These are phyloP conservation scores for Pythium chondricola DNA, from an alignment of 352 stramenopile species.

Conservation along the genomic window DNA sequence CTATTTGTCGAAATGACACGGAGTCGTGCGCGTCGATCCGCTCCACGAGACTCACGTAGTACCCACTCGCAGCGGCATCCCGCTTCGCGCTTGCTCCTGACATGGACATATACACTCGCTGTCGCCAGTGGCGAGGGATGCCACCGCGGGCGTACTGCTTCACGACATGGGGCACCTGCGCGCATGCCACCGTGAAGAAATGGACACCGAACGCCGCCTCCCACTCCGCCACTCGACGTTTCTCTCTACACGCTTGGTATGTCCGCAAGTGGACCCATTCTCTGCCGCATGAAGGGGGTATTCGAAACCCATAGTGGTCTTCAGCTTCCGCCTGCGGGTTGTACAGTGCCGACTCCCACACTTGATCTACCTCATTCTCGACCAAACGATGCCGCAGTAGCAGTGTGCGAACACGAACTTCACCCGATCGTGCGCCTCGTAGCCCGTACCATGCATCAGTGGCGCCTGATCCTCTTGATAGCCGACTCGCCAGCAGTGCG, in stretches of 20 bases:
- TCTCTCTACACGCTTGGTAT: slow-evolving; percentile 69
- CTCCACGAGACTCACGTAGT: slow-evolving; percentile 46
- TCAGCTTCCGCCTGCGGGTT: slow-evolving; percentile 18
- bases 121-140: slow-evolving; percentile 54
- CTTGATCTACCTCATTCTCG: slow-evolving; percentile 15
- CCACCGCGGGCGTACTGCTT: slow-evolving; percentile 35
- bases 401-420: slow-evolving; percentile 62
- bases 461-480: slow-evolving; percentile 17
- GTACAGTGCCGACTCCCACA: slow-evolving; percentile 37
- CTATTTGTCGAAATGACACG: slow-evolving; percentile 70
- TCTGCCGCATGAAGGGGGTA: slow-evolving; percentile 26
- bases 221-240: slow-evolving; percentile 63
- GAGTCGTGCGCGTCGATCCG: slow-evolving; percentile 41
- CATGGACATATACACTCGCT: slow-evolving; percentile 68
- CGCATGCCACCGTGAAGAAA: slow-evolving; percentile 18
- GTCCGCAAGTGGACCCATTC: slow-evolving; percentile 62
- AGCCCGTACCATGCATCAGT: slow-evolving; percentile 63
- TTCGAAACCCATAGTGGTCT: slow-evolving; percentile 67
- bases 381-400: slow-evolving; percentile 20
- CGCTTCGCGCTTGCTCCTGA: slow-evolving; percentile 56
- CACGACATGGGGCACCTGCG: slow-evolving; percentile 22
- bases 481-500: slow-evolving; percentile 26
- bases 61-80: slow-evolving; percentile 38
- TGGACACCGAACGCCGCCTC: slow-evolving; percentile 39
- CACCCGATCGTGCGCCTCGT: slow-evolving; percentile 36